Conservation (phyloP, 306 rosid genomes). For the Luffa acutangula region DNA sequence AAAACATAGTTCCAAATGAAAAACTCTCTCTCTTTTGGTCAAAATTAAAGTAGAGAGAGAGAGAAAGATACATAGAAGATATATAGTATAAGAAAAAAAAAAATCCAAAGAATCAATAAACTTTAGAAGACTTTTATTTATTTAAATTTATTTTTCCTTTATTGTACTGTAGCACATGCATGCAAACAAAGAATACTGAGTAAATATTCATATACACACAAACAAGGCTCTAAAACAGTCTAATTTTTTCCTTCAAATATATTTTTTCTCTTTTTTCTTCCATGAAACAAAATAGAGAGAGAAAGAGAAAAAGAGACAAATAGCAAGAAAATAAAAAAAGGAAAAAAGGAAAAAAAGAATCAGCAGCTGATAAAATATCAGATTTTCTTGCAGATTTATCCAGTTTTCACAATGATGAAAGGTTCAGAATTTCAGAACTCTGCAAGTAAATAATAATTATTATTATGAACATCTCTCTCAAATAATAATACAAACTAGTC, state of each 20-base stretch:
- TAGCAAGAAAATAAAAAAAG: not conserved
- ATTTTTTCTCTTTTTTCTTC: not conserved
- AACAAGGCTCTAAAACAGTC: not conserved
- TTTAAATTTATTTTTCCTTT: not conserved
- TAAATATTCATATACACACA: not conserved
- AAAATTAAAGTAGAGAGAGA: not conserved
- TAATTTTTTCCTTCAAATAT: not conserved
- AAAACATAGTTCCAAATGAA: not conserved
- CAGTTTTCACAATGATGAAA: conserved; percentile 62
- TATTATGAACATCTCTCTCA: conserved; percentile 10
- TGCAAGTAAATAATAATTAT: conserved; percentile 26
- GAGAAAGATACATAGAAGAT: not conserved
- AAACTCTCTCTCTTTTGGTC: not conserved
- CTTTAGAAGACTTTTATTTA: not conserved
- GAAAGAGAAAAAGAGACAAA: not conserved
- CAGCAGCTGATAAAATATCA: not conserved
- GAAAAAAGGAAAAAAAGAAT: not conserved
- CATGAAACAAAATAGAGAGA: not conserved
- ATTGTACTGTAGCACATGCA: not conserved
- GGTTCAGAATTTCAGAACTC: conserved; percentile 30
- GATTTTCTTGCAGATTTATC: not conserved
- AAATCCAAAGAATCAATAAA: not conserved
- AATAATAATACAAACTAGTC: not conserved
- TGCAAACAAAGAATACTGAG: not conserved
- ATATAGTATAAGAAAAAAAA: not conserved